Conservation (phyloP, 805 yeast genomes). For the Teunomyces funiuensis region DNA sequence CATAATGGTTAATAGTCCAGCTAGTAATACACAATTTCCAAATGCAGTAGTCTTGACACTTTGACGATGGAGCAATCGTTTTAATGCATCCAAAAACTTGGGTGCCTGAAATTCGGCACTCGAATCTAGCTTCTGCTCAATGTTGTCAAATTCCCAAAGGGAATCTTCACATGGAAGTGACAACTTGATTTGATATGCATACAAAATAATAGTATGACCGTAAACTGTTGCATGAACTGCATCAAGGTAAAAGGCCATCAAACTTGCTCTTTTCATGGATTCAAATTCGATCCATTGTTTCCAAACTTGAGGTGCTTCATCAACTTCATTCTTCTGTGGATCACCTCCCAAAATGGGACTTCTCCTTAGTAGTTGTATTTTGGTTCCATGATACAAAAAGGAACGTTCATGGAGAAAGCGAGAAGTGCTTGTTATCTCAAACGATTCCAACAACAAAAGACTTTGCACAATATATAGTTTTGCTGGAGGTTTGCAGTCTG, state of each 20-base stretch:
- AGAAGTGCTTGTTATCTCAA: conserved; percentile 10
- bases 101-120: conserved; percentile 17
- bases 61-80: conserved; percentile 20
- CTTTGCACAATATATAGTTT: conserved; percentile 13
- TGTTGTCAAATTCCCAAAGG: conserved; percentile 27
- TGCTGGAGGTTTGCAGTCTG: conserved; percentile 14
- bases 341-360: conserved; percentile 40
- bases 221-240: conserved; percentile 36
- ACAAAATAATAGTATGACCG: conserved; percentile 26
- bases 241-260: conserved; percentile 38
- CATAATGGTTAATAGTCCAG: conserved; percentile 14
- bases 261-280: conserved; percentile 31
- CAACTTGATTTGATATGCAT: conserved; percentile 28
- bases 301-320: conserved; percentile 18
- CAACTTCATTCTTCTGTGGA: conserved; percentile 30
- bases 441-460: conserved; percentile 11
- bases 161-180: conserved; percentile 30
- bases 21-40: conserved; percentile 15
- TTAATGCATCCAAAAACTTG: conserved; percentile 23
- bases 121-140: conserved; percentile 12
- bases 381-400: conserved; percentile 13
- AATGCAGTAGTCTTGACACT: conserved; percentile 21
- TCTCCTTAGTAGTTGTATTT: conserved; percentile 25
- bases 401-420: conserved; percentile 13
- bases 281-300: conserved; percentile 40